A percentile compares a stretch with the other conserved stretches of the same genome.
phyloP scores from a whole-genome alignment of 1,284 basidiomycete species.

The Puccinia coronata region DNA sequence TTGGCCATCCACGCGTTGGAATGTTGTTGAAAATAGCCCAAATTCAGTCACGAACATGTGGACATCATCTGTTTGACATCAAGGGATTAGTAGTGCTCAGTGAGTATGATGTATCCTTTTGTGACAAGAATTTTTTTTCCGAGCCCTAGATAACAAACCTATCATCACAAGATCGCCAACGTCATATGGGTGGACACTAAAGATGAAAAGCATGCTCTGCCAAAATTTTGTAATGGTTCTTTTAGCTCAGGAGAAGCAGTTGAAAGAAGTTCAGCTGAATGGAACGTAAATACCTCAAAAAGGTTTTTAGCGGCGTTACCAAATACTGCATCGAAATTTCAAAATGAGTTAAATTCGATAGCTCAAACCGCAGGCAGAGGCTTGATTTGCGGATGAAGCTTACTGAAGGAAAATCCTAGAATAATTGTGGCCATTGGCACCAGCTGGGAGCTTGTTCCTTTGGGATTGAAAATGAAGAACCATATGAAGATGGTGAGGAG shows the following conservation, averaged over 20 bases:
- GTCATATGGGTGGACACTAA: slow-evolving; percentile 57
- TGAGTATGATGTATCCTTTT: background rate
- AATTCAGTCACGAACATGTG: slow-evolving; percentile 72
- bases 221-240: background rate
- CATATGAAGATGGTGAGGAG: slow-evolving; percentile 71
- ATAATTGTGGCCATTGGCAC: slow-evolving; percentile 78
- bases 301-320: slow-evolving; percentile 77
- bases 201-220: slow-evolving; percentile 39
- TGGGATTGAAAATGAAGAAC: slow-evolving; percentile 76
- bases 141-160: slow-evolving; percentile 45
- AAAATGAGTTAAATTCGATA: slow-evolving; percentile 61
- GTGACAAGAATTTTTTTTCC: background rate
- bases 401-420: slow-evolving; percentile 56
- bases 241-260: background rate
- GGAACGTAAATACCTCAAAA: slow-evolving; percentile 66
- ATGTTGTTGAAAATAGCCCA: slow-evolving; percentile 77
- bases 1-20: slow-evolving; percentile 74
- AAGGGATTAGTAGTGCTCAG: background rate
- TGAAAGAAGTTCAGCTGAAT: background rate
- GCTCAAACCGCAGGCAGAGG: slow-evolving; percentile 65
- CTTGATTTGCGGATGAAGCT: background rate
- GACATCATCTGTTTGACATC: slow-evolving; percentile 67
- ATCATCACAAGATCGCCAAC: slow-evolving; percentile 58
- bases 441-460: slow-evolving; percentile 70
- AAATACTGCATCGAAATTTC: slow-evolving; percentile 60